Evolutionary conservation across 2,329 filamentous ascomycete species (phyloP).

Genomic region (Pestalotiopsis sp.): DNA sequence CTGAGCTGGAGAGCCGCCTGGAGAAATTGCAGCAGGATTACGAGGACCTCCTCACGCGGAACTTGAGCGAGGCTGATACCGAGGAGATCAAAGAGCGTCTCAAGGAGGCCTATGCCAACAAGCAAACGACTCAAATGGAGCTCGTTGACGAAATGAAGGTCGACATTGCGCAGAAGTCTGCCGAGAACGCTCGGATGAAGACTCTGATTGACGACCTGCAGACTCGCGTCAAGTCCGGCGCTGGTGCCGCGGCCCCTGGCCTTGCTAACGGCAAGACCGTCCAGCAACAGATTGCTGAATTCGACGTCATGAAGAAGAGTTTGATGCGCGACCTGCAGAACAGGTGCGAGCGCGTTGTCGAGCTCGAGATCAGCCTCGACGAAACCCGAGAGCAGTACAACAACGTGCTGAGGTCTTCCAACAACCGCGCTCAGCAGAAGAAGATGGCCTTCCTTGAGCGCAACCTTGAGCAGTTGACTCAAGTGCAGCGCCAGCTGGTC

Average conservation of each 20-base stretch:
- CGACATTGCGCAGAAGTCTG: conserved; percentile 75
- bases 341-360: conserved; percentile 95
- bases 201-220: conserved; percentile 81
- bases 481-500: conserved; percentile 95
- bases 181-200: conserved; percentile 83
- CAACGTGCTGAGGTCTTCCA: conserved; percentile 93
- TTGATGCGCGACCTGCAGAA: conserved; percentile 99
- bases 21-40: conserved; percentile 79
- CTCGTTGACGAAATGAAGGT: conserved; percentile 77
- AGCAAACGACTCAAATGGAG: conserved; percentile 73
- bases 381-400: conserved; percentile 99
- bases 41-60: conserved; percentile 78
- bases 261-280: conserved; percentile 87
- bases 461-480: conserved; percentile 95
- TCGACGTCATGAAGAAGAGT: conserved; percentile 99
- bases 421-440: conserved; percentile 99
- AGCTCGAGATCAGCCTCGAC: conserved; percentile 96
- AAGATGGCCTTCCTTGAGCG: conserved; percentile 99
- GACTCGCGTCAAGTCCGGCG: conserved; percentile 68
- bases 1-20: conserved; percentile 78
- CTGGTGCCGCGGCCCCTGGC: conserved; percentile 48
- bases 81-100: conserved; percentile 83
- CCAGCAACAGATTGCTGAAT: conserved; percentile 97
- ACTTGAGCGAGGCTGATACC: conserved; percentile 76
- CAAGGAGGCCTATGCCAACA: conserved; percentile 75